Conservation (phyloP, 2,329 filamentous ascomycete species). For the Emericellopsis cladophorae region DNA sequence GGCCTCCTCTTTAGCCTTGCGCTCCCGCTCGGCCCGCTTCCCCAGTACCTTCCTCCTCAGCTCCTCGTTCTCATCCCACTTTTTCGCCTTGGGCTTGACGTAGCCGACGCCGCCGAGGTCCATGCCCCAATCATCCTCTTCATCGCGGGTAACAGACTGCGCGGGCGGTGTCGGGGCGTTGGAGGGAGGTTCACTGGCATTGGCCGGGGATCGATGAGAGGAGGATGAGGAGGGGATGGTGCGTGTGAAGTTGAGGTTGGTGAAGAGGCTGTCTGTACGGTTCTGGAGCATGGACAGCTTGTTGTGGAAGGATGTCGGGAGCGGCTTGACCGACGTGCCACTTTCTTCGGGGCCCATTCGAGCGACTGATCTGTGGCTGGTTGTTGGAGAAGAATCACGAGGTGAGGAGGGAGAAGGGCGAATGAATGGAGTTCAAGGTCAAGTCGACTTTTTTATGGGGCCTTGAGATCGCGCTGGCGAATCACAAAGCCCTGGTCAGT, state of each 20-base stretch:
- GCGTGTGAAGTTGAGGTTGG: too few relatives aligned
- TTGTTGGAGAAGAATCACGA: too few relatives aligned
- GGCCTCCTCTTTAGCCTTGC: constrained; percentile 4
- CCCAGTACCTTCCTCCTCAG: constrained; percentile 14
- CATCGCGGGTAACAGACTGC: constrained; percentile 11
- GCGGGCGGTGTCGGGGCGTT: background rate
- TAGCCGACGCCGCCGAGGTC: background rate
- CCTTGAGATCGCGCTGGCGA: background rate
- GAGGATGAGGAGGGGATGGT: too few relatives aligned
- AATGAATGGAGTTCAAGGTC: background rate
- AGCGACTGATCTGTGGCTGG: too few relatives aligned
- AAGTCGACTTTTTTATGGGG: background rate
- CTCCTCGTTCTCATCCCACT: constrained; percentile 5
- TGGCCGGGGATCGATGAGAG: too few relatives aligned
- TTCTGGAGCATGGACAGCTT: too few relatives aligned
- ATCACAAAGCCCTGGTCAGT: background rate
- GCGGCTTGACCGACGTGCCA: too few relatives aligned
- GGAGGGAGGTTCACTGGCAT: background rate
- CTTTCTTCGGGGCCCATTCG: too few relatives aligned
- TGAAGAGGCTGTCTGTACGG: too few relatives aligned
- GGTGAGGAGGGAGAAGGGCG: background rate
- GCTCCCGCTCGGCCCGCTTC: constrained; percentile 1
- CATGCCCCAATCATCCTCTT: constrained; percentile 15
- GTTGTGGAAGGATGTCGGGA: too few relatives aligned
- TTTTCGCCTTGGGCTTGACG: background rate